Base-by-base conservation (phyloP, 257 asterid genomes). In the Nicotiana obtusifolia region DNA sequence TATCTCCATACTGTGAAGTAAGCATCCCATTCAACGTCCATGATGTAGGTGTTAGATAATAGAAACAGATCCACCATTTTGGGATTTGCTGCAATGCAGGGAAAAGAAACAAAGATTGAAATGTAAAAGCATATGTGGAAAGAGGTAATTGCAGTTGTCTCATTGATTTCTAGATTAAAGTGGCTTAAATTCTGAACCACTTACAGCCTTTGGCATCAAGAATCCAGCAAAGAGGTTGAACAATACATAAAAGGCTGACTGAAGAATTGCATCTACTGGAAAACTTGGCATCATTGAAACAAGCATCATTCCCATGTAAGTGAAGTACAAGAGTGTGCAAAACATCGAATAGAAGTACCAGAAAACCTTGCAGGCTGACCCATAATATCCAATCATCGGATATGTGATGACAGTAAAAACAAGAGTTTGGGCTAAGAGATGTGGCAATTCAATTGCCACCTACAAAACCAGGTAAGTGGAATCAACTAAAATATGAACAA, bases 51-150 rank as follows among this genome's bases (percentile, higher is more conserved):
- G 41, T 31, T 31, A 87, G 19, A 64, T 88, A 90, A 20, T 90
- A 90, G n/a, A 84, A 73, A 91, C 93, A 90, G 17, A 87, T 16
- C 91, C 91, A 90, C 93, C 93, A 90, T 64, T 87, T 86, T 5
- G 93, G 93, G 8, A 88, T 90, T 85, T 85, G 88, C 91, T 90
- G 89, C 60, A 68, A 67, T 19, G 62, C 65, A 24, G 7, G 16
- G 1, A 49, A 47, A 47, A 3, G 9, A 10, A 44, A 68, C 0
- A 57, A 44, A 47, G 31, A 47, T 73, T 49, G 8, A 47, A 47
- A 10, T 47, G 41, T 73, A 41, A 41, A 41, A 7, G 10, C 22
- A 71, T 19, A 44, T 14, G 47, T 0, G 22, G 49, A 69, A 7
- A 7, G 57, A 37, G 14, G 10, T 49, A 6, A 30, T 66, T 71